Evolutionary conservation across 2,329 filamentous ascomycete genomes (phyloP).

Genomic region (Ceratocystis harringtonii): DNA sequence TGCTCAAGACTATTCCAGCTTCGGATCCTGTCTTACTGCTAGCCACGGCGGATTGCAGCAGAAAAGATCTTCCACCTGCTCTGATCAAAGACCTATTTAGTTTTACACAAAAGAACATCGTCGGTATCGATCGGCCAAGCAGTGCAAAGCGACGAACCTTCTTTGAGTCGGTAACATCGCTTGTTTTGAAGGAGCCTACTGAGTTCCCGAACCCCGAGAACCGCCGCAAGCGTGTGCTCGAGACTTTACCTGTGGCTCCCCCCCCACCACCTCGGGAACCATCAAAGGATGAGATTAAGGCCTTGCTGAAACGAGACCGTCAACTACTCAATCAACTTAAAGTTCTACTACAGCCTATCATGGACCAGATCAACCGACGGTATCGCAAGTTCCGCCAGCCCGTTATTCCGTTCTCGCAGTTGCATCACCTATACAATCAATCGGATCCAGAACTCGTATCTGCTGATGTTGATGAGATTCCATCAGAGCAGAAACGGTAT

Average conservation of each 20-base stretch:
- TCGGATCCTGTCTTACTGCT: constrained; percentile 81
- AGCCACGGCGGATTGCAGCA: constrained; percentile 61
- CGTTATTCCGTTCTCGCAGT: constrained; percentile 56
- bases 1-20: constrained; percentile 69
- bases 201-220: constrained; percentile 80
- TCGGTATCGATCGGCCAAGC: constrained; percentile 51
- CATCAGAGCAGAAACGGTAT: constrained; percentile 52
- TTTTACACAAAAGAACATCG: constrained; percentile 66
- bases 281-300: constrained; percentile 66
- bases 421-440: constrained; percentile 74
- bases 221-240: constrained; percentile 72
- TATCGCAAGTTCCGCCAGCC: constrained; percentile 79
- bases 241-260: constrained; percentile 60
- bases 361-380: constrained; percentile 87
- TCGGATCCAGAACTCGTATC: constrained; percentile 57
- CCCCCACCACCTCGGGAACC: constrained; percentile 50
- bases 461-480: constrained; percentile 36
- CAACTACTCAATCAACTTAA: constrained; percentile 77
- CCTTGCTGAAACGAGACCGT: constrained; percentile 66
- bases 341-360: constrained; percentile 77
- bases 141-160: constrained; percentile 56
- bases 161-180: constrained; percentile 58
- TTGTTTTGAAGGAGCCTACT: constrained; percentile 61
- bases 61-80: constrained; percentile 43
- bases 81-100: constrained; percentile 71